Base-by-base conservation (phyloP, 345 rosid genomes). In the Acer yangbiense region DNA sequence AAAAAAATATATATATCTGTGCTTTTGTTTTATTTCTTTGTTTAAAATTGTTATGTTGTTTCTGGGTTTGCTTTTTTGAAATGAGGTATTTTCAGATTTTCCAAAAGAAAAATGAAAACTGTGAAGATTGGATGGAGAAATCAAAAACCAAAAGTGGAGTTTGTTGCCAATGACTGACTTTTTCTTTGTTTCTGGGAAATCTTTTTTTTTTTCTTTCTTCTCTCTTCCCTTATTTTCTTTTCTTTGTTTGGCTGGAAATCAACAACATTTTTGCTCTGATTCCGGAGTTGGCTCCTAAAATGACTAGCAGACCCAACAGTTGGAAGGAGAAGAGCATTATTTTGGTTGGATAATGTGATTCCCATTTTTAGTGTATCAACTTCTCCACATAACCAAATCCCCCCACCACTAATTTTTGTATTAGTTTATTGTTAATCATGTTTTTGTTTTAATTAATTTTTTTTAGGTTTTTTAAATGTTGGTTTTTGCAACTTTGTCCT, bases 241-340 rank as follows among this genome's bases (percentile, higher is more conserved):
- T 35, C 32, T 70, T 82, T 75, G 83, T 54, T 69, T 82, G 80
- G 80, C 75, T 79, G 78, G 69, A 83, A 81, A 78, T 78, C 65
- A 76, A 63, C 58, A 52, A 50, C 65, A 70, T 44, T 63, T 77
- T 72, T 73, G 78, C 79, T 80, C 76, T 81, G 85, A 72, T 80
- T 82, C 93, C 98, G 85, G 77, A 73, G 83, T 84, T 81, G 80
- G 77, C 86, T 90, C 91, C 93, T 88, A 78, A 78, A 88, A 88
- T 83, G 76, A 58, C 88, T 89, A 86, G 74, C 81, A 76, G 75
- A 80, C 92, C 98, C 82, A 85, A 89, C 95, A 92, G 71, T 85
- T 89, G 92, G 92, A 85, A 83, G 89, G 82, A 78, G 76, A 78
- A 54, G 62, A 81, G 78, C 68, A 70, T 48, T 75, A 66, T 68